Conservation (phyloP, 2,329 filamentous ascomycete species). For the Drechslera avenae region DNA sequence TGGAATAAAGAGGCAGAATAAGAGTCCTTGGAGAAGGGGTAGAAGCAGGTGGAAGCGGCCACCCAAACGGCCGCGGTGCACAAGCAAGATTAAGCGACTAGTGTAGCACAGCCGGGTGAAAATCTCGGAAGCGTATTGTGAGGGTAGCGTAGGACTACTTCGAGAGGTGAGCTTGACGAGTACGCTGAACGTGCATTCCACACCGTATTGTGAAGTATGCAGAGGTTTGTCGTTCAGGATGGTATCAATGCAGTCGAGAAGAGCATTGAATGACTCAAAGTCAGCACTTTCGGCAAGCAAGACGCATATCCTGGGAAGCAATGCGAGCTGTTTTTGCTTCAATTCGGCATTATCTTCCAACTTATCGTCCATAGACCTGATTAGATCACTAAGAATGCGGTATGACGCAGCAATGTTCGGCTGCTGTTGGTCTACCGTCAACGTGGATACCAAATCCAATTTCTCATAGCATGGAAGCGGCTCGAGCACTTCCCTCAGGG, state of each 20-base stretch:
- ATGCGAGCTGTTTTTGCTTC: slow-evolving; percentile 33
- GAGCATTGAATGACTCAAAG: slow-evolving; percentile 57
- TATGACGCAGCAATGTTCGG: slow-evolving; percentile 22
- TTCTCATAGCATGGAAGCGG: slow-evolving; percentile 26
- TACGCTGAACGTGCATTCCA: slow-evolving; percentile 49
- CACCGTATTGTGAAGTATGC: slow-evolving; percentile 51
- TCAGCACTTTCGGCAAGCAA: slow-evolving; percentile 56
- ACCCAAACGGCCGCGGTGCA: slow-evolving; percentile 63
- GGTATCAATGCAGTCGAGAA: slow-evolving; percentile 58
- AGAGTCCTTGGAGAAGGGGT: slow-evolving; percentile 59
- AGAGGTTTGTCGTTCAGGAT: slow-evolving; percentile 42
- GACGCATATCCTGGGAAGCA: slow-evolving; percentile 34
- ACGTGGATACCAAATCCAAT: slow-evolving; percentile 22
- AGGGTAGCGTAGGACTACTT: slow-evolving; percentile 33
- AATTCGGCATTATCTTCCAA: slow-evolving; percentile 25
- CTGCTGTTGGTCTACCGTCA: slow-evolving; percentile 17
- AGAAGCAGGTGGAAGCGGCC: slow-evolving; percentile 66
- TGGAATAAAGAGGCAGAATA: slow-evolving; percentile 61
- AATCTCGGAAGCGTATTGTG: slow-evolving; percentile 47
- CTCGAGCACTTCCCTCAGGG: slow-evolving; percentile 22
- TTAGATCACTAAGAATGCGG: slow-evolving; percentile 31
- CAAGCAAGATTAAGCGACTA: slow-evolving; percentile 58
- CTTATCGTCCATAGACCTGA: slow-evolving; percentile 38
- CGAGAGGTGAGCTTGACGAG: slow-evolving; percentile 45
- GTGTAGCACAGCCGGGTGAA: slow-evolving; percentile 62